Base-by-base conservation (phyloP, 2,329 filamentous ascomycete species). In the Aureobasidium sp. region DNA sequence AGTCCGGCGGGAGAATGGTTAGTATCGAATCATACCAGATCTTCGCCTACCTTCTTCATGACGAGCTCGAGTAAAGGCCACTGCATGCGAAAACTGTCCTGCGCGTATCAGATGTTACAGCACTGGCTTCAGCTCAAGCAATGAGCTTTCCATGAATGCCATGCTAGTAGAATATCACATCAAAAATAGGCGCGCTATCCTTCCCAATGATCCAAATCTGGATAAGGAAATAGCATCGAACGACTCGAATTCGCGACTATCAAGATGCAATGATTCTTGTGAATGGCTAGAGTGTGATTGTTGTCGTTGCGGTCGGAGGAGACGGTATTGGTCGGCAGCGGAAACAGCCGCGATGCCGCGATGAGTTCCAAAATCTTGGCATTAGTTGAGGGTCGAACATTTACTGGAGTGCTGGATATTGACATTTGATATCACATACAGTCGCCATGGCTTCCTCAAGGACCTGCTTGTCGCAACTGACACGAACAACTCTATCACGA, bases 401-500 rank as follows among this genome's bases (percentile, higher is more conserved):
- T 44, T 42, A 55, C 16, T 10, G 51, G 29, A 39, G 37, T 21
- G 29, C 21, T 25, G 32, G 16, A 9, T 47, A 58, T 47, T 5
- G 39, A n/a, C 41, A 44, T 29, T 37, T 51, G 49, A 51, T 39
- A 51, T 39, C 54, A 48, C 44, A 59, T 32, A 30, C 36, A 13
- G 3, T 45, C 57, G 30, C 57, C 41, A 61, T 61, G 59, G 59
- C 59, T 13, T 45, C 59, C 27, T 32, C 59, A 54, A 47, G 49
- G 21, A 61, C 50, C 6, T 54, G 59, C 39, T 11, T 61, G 59
- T 55, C 49, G 29, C 59, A 61, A 42, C 21, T 61, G 48, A 53
- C 59, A 48, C 49, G 59, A 39, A 45, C 58, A 1, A 34, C 27
- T 34, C 58, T 61, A 44, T 27, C 29, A 37, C 39, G 58, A 29